Conservation (phyloP, 345 rosid species). For the Punica granatum region DNA sequence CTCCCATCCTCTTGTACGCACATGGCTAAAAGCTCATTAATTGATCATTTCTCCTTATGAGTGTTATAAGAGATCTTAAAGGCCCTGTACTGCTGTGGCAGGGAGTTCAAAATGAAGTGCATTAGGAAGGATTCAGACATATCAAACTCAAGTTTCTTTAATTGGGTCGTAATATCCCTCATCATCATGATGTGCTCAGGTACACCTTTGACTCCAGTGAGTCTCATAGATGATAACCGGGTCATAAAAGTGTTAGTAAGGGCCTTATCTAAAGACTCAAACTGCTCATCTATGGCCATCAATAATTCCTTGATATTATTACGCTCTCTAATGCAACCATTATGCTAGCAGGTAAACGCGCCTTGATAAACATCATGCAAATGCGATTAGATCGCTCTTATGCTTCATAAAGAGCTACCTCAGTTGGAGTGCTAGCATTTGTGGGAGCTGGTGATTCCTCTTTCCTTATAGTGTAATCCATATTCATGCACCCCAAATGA, state of each 20-base stretch:
- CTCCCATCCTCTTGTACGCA: background rate
- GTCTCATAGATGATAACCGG: background rate
- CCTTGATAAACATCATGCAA: background rate
- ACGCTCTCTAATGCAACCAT: background rate
- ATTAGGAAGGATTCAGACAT: background rate
- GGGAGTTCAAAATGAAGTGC: background rate
- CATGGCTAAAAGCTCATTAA: background rate
- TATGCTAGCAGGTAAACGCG: background rate
- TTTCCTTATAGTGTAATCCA: background rate
- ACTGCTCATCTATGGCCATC: background rate
- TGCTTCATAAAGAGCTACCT: background rate
- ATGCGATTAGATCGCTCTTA: background rate
- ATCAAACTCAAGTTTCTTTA: background rate
- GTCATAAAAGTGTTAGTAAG: background rate
- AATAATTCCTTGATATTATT: background rate
- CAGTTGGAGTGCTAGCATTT: background rate
- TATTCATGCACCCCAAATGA: constrained; percentile 2
- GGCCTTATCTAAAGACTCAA: background rate
- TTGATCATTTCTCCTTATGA: background rate
- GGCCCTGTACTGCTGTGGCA: background rate
- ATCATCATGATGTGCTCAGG: background rate
- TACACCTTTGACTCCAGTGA: background rate
- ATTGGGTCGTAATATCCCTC: background rate
- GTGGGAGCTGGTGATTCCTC: background rate
- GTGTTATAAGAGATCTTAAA: background rate